These are phyloP conservation scores for Russula virescens DNA, from an alignment of 768 basidiomycete genomes.

Conservation along the genomic window DNA sequence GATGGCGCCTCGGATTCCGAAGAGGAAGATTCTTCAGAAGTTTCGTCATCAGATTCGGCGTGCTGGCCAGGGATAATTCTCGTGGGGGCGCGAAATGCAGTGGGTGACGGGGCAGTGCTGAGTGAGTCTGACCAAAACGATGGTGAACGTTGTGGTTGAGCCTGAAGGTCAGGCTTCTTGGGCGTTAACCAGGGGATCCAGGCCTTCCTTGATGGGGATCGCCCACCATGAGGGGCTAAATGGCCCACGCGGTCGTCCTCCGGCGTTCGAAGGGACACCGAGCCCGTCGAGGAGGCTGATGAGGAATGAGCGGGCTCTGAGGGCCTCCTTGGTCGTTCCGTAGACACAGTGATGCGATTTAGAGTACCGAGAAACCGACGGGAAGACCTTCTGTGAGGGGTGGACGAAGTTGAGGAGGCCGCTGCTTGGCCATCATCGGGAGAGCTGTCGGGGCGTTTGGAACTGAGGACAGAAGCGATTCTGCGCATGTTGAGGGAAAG, in stretches of 20 bases:
- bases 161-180: slow-evolving; percentile 24
- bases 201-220: slow-evolving; percentile 34
- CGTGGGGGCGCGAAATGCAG: not conserved
- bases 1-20: slow-evolving; percentile 28
- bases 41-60: slow-evolving; percentile 21
- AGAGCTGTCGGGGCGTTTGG: slow-evolving; percentile 33
- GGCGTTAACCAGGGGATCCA: slow-evolving; percentile 55
- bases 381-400: slow-evolving; percentile 12
- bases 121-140: slow-evolving; percentile 8
- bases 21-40: slow-evolving; percentile 19
- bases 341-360: slow-evolving; percentile 28
- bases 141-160: not conserved
- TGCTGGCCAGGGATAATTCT: not conserved
- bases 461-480: slow-evolving; percentile 48
- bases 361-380: slow-evolving; percentile 15
- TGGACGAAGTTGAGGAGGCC: slow-evolving; percentile 11
- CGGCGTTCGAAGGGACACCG: slow-evolving; percentile 47
- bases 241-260: slow-evolving; percentile 42
- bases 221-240: slow-evolving; percentile 28
- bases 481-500: slow-evolving; percentile 47
- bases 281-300: slow-evolving; percentile 51
- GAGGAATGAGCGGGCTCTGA: slow-evolving; percentile 44
- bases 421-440: slow-evolving; percentile 31
- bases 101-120: not conserved
- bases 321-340: slow-evolving; percentile 27